Evolutionary conservation across 2,329 filamentous ascomycete species (phyloP), one percentile per base, ranked within the genome.

Genomic region (Parastagonospora nodorum): DNA sequence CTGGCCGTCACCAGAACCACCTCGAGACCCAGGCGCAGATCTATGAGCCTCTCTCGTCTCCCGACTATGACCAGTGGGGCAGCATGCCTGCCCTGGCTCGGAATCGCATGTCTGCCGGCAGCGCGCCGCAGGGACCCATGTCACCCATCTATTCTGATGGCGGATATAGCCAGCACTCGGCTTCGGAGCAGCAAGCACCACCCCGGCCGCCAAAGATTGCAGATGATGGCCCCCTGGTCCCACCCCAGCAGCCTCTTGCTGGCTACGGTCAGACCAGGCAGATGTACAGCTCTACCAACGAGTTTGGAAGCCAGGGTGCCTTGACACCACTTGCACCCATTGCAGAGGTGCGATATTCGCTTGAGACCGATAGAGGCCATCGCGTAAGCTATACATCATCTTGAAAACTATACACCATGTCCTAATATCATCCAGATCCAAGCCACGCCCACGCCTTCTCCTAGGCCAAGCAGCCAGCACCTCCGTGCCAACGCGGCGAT

Each of bases 21-120:
- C 79, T 92, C 15, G 89, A 93, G 75, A 84, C 82, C 8, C 87
- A 89, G 53, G 89, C 89, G 2, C 82, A 88, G 46, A 82, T 86
- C 48, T 92, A 84, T 66, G 83, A 85, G 37, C 74, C 74, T 37
- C 50, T 63, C 24, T 66, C 65, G 7, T 66, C 66, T 4, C 69
- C 71, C 7, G 78, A 80, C 52, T 77, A 76, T 31, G 74, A 78
- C 30, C 75, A 77, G 54, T 81, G 78, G 77, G 78, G 78, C 28
- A 79, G 76, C 40, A 75, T 74, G 56, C 75, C 75, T 2, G 68
- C 72, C 5, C 67, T 78, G 8, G 71, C 73, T 10, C 69, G 74
- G 42, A 74, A 74, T 50, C 67, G 74, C 28, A 66, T 75, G 24
- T 73, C 71, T 47, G 69, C 64, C 12, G 67, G 70, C 14, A 66